Evolutionary conservation across 2,329 filamentous ascomycete genomes (phyloP), one percentile per base, ranked within the genome.

Genomic region (Apiospora koreana): DNA sequence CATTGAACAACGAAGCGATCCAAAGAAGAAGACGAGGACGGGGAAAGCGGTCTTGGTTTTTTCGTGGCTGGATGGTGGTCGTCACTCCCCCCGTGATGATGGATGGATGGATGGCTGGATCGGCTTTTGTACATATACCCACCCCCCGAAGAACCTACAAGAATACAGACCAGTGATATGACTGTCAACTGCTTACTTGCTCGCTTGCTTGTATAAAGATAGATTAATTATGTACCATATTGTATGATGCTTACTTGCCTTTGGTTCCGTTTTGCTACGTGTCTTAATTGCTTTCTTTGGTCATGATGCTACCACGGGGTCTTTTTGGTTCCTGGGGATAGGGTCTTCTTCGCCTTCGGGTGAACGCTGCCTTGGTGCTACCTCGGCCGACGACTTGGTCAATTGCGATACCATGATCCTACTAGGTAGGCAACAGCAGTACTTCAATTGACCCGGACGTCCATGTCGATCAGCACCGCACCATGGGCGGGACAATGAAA

Each of bases 81-180:
- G 54, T 35, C 54, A 31, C 54, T 62, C n/a, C 21, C 28, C 12
- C n/a, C n/a, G 21, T 35, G 25, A 38, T 38, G 31, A 62, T 62
- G 31, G 31, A 28, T 62, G 54, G 54, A 38, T 62, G n/a, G 31
- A 62, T 62, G 31, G 31, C 54, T 62, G 54, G 54, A 38, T 62
- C 54, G n/a, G 31, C 28, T 62, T 18, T 62, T 62, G 54, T 62
- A 62, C 54, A 62, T 62, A 62, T 62, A 62, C 54, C 54, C n/a
- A n/a, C n/a, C n/a, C n/a, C n/a, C 54, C 35, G 31, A 62, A 38
- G 54, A 58, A 43, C 14, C 23, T 62, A 38, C 21, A 62, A 38
- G 21, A 62, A 62, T 38, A 62, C 54, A 62, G 54, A 38, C 31
- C 31, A 38, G 54, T 38, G 31, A 62, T 38, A 62, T 38, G 31